These are phyloP conservation scores for Kalmanozyma brasiliensis DNA, from an alignment of 1,284 basidiomycete genomes.

Conservation along the genomic window DNA sequence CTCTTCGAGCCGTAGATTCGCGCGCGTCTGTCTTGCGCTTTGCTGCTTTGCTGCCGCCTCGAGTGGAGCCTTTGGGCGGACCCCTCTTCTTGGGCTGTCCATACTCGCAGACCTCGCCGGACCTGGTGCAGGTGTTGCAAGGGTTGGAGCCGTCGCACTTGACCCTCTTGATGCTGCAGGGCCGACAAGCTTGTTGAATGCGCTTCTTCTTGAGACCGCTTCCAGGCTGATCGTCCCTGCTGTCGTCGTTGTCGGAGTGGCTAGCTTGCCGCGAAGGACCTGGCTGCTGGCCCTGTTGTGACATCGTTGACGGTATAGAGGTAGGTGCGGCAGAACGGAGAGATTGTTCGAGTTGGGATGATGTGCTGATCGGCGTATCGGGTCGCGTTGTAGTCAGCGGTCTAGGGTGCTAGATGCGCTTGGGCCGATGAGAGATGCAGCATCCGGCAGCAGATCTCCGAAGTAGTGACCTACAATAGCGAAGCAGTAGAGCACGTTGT, in stretches of 20 bases:
- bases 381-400: no score
- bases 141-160: slow-evolving; percentile 54
- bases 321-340: no score
- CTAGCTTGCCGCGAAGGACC: slow-evolving; percentile 6
- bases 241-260: slow-evolving; percentile 20
- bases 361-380: no score
- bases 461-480: no score
- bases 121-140: slow-evolving; percentile 50
- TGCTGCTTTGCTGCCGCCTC: slow-evolving; percentile 41
- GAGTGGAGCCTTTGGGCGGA: slow-evolving; percentile 55
- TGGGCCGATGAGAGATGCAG: no score
- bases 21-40: slow-evolving; percentile 24
- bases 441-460: no score
- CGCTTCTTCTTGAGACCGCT: slow-evolving; percentile 48
- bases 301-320: slow-evolving; percentile 3
- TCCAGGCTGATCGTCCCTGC: slow-evolving; percentile 14
- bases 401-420: no score
- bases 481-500: no score
- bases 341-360: no score
- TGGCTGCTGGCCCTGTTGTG: not conserved
- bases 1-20: slow-evolving; percentile 9
- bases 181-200: slow-evolving; percentile 60
- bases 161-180: slow-evolving; percentile 53
- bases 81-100: slow-evolving; percentile 58
- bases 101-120: slow-evolving; percentile 55